Conservation (phyloP, 2,329 filamentous ascomycete genomes). For the Cadophora gregata region DNA sequence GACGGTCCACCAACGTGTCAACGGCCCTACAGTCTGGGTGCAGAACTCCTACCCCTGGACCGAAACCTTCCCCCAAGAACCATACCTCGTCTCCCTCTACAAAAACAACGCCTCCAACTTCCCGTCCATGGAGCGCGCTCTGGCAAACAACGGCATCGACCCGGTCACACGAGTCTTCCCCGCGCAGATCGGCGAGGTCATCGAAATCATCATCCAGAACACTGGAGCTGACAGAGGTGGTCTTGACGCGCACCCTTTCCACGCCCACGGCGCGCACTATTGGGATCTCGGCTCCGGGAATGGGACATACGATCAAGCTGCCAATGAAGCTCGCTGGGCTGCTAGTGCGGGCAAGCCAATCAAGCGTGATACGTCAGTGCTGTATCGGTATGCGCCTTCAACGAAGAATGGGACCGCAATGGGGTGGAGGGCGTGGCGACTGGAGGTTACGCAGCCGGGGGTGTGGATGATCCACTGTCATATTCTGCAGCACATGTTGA, state of each 20-base stretch:
- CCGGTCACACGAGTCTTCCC: conserved; percentile 49
- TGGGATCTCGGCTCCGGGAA: conserved; percentile 53
- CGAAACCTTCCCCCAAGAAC: conserved; percentile 43
- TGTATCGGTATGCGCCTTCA: conserved; percentile 52
- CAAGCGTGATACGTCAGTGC: conserved; percentile 49
- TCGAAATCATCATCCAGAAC: conserved; percentile 53
- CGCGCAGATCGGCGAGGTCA: conserved; percentile 52
- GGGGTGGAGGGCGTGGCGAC: conserved; percentile 58
- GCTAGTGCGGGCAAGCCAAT: conserved; percentile 27
- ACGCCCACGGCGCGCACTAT: conserved; percentile 52
- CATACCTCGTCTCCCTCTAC: conserved; percentile 55
- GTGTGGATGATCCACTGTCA: conserved; percentile 56
- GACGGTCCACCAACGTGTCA: conserved; percentile 40
- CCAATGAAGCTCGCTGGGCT: conserved; percentile 48
- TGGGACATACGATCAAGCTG: conserved; percentile 49
- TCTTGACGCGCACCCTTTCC: conserved; percentile 53
- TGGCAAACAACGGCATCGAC: conserved; percentile 51
- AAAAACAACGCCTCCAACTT: conserved; percentile 45
- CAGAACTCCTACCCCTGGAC: conserved; percentile 47
- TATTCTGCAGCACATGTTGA: conserved; percentile 55
- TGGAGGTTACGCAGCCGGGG: conserved; percentile 53
- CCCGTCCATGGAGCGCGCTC: conserved; percentile 51
- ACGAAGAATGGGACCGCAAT: conserved; percentile 44
- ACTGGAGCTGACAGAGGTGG: conserved; percentile 46
- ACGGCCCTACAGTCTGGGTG: conserved; percentile 35